Evolutionary conservation across 176 grass and related monocot species (phyloP), one percentile per base, ranked within the genome.

Genomic region (Phoenix roebelenii): DNA sequence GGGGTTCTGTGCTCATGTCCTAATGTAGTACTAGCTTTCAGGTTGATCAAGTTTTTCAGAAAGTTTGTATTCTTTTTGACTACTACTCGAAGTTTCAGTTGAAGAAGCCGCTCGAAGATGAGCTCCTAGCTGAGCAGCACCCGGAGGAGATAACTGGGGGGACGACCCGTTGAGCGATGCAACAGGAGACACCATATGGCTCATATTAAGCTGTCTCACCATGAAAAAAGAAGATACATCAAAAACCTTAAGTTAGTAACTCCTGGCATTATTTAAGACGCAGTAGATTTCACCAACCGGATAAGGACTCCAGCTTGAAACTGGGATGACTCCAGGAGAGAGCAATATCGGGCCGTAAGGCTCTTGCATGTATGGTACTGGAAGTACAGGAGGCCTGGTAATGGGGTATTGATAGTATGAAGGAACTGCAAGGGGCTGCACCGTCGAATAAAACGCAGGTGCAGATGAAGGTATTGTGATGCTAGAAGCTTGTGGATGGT

Each of bases 241-340:
- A 35, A 35, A 1, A 35, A 35, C 32, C 32, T 9, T 10, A 35
- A 35, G 7, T 35, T 35, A 0, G 9, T 35, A 35, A 10, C 5
- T 35, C 6, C 32, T 35, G 0, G 6, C 1, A 9, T 35, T 9
- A 35, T 9, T 35, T 9, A 35, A 20, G 20, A 20, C 20, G 20
- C 20, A 28, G 26, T 28, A 28, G 26, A 28, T 28, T 28, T 28
- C 5, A 70, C 77, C 74, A 60, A 91, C 92, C 77, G 82, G 55
- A 72, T 97, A 97, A 68, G 87, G 84, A 68, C 77, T 91, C 87
- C 92, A 97, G 63, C 87, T 84, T 49, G 79, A 87, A 77, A 85
- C 69, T 52, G 78, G 84, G 53, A 91, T 59, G 25, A 85, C 80
- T 72, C 78, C 54, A 61, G 87, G 72, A 9, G 80, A 74, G 64